Base-by-base conservation (phyloP, 2,329 filamentous ascomycete genomes). In the Hypoxylon rubiginosum region DNA sequence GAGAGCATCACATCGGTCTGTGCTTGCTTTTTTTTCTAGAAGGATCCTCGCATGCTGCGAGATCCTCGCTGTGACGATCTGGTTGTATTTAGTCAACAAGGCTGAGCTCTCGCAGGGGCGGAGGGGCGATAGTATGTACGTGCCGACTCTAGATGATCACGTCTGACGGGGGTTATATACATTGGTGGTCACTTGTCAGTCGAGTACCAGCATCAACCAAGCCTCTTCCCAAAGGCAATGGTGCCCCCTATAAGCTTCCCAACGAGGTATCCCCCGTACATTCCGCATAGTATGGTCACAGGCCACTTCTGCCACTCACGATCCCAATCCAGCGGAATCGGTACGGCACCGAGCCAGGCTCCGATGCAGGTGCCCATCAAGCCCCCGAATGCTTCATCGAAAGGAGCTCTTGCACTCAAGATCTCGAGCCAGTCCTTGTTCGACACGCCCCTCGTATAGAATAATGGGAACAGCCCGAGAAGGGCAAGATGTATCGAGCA, bases 281-380 rank as follows among this genome's bases (percentile, higher is more conserved):
- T 85, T 2, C 96, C 96, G 1, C 88, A 89, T 4, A 98, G 81
- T 63, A 99, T 92, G 0, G 96, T 99, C 51, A 98, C 91, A 0
- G 96, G 96, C 92, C 95, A 99, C 79, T 91, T 92, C 86, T 99
- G 96, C 96, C 96, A 99, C 73, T 97, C 94, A n/a, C 96, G 90
- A 78, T 99, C 96, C 95, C 95, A 98, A 78, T 99, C 96, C 71
- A 99, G 83, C 1, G 96, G 96, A 72, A 99, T 98, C 0, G 97
- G 96, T 57, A 98, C 89, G 7, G 96, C 96, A 3, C 96, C 96
- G 45, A 97, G 82, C 96, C 96, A 98, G 43, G 93, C 93, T 5
- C 96, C 96, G 1, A 95, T 74, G 26, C 91, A 82, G 0, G 89
- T 90, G 4, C 96, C 96, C n/a, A 94, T 79, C 9, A 93, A 85